phyloP scores from a whole-genome alignment of 2,329 filamentous ascomycete genomes.

The Tolypocladium album region DNA sequence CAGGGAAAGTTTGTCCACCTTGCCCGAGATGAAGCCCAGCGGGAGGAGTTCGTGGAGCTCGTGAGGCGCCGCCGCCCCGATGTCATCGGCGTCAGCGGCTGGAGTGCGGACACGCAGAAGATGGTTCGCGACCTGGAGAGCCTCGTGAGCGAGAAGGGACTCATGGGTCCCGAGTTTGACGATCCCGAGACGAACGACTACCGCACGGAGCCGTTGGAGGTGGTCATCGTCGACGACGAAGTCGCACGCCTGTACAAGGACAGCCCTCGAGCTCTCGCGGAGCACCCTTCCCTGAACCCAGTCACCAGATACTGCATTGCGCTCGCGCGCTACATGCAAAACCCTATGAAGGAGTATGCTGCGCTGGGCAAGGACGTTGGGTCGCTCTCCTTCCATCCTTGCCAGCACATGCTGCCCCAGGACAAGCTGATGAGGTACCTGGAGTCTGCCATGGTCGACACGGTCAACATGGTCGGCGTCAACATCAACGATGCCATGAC shows the following conservation, averaged over 20 bases:
- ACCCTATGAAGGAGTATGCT: slow-evolving; percentile 93
- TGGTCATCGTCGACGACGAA: slow-evolving; percentile 90
- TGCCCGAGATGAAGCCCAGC: slow-evolving; percentile 55
- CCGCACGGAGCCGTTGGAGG: slow-evolving; percentile 69
- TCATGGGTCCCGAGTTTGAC: slow-evolving; percentile 73
- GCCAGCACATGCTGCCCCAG: slow-evolving; percentile 77
- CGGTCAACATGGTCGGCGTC: slow-evolving; percentile 93
- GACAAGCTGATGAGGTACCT: slow-evolving; percentile 80
- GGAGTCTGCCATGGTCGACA: slow-evolving; percentile 96
- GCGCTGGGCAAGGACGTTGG: slow-evolving; percentile 79
- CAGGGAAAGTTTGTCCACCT: slow-evolving; percentile 81
- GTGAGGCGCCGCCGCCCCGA: slow-evolving; percentile 75
- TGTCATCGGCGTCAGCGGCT: slow-evolving; percentile 82
- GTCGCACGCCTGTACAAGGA: slow-evolving; percentile 94
- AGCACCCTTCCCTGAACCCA: slow-evolving; percentile 71
- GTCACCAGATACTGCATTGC: slow-evolving; percentile 84
- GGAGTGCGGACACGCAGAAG: slow-evolving; percentile 75
- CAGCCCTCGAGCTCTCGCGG: slow-evolving; percentile 65
- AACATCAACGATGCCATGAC: slow-evolving; percentile 86
- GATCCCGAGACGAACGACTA: slow-evolving; percentile 68
- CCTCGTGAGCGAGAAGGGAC: slow-evolving; percentile 64
- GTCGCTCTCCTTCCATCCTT: slow-evolving; percentile 79
- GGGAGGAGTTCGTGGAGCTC: slow-evolving; percentile 63
- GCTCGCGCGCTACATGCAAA: slow-evolving; percentile 84
- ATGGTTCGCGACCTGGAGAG: slow-evolving; percentile 73